These are phyloP conservation scores for Termitomyces sp. DNA, from an alignment of 768 basidiomycete genomes.

Conservation along the genomic window DNA sequence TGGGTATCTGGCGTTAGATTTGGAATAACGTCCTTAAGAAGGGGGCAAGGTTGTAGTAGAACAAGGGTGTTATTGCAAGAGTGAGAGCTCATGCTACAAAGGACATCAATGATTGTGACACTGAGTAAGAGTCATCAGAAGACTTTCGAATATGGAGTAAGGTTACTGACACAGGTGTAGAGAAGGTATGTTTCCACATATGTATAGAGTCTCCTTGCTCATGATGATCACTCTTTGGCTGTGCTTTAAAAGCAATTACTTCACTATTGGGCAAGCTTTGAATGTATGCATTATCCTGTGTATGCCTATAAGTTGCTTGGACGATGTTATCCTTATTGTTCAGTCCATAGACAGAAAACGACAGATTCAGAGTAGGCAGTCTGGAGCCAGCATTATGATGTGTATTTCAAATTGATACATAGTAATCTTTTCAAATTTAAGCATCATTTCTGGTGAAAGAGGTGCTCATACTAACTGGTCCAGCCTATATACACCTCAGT, in stretches of 20 bases:
- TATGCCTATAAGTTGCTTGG: constrained; percentile 69
- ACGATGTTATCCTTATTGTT: too few relatives aligned
- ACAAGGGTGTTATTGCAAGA: constrained; percentile 54
- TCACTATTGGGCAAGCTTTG: constrained; percentile 79
- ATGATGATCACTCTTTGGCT: constrained; percentile 14
- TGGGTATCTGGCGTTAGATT: too few relatives aligned
- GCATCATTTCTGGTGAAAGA: neutral
- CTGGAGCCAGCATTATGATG: too few relatives aligned
- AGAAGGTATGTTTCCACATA: too few relatives aligned
- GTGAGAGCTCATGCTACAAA: constrained; percentile 29
- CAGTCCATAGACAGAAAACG: constrained; percentile 90
- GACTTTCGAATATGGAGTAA: neutral
- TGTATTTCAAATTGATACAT: constrained; percentile 89
- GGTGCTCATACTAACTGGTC: too few relatives aligned
- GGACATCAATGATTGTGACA: constrained; percentile 80
- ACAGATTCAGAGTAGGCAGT: constrained; percentile 74
- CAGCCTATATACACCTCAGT: constrained; percentile 48
- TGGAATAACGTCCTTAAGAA: constrained; percentile 68
- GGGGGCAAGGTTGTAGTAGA: too few relatives aligned
- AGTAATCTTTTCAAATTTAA: constrained; percentile 59
- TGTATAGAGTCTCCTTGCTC: constrained; percentile 26
- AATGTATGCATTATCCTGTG: constrained; percentile 76
- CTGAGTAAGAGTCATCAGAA: constrained; percentile 28
- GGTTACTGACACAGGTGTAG: too few relatives aligned
- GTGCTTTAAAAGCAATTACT: too few relatives aligned